These are phyloP conservation scores for Mycena vulgaris DNA, from an alignment of 768 basidiomycete species.

Conservation along the genomic window DNA sequence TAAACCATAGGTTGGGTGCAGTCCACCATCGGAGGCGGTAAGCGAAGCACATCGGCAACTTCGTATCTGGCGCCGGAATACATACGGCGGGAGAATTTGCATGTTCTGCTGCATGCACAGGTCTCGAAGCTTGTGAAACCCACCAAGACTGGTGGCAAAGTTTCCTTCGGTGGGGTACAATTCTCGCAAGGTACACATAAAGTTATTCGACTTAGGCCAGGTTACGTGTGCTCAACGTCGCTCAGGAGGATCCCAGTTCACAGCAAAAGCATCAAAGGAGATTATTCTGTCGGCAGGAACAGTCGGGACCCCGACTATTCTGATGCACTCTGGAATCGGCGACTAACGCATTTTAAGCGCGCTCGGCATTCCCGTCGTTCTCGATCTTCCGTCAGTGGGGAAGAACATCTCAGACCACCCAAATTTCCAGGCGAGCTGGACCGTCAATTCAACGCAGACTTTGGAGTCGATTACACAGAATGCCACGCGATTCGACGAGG, in stretches of 20 bases:
- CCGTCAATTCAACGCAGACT: conserved; percentile 40
- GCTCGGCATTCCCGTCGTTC: conserved; percentile 37
- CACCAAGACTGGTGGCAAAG: conserved; percentile 1
- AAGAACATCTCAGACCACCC: conserved; percentile 46
- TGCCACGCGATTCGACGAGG: conserved; percentile 28
- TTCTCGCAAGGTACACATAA: conserved; percentile 27
- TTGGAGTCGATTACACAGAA: conserved; percentile 35
- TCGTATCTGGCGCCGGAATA: conserved; percentile 47
- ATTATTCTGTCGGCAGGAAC: conserved; percentile 53
- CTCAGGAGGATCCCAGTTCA: conserved; percentile 18
- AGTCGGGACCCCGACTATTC: conserved; percentile 47
- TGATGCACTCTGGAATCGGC: conserved; percentile 52
- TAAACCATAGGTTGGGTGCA: conserved; percentile 43
- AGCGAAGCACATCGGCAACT: conserved; percentile 49
- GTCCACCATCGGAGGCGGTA: conserved; percentile 42
- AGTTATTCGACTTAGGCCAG: background rate
- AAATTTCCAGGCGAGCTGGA: conserved; percentile 34
- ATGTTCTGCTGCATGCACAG: conserved; percentile 45
- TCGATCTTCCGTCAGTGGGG: conserved; percentile 46
- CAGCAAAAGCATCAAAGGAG: conserved; percentile 45
- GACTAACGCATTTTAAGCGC: conserved; percentile 31
- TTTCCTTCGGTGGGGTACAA: conserved; percentile 37
- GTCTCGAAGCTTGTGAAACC: conserved; percentile 37
- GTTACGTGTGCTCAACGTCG: background rate
- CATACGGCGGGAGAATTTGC: conserved; percentile 44